Evolutionary conservation across 2,329 filamentous ascomycete genomes (phyloP), one percentile per base, ranked within the genome.

Genomic region (Aspergillus awamori): DNA sequence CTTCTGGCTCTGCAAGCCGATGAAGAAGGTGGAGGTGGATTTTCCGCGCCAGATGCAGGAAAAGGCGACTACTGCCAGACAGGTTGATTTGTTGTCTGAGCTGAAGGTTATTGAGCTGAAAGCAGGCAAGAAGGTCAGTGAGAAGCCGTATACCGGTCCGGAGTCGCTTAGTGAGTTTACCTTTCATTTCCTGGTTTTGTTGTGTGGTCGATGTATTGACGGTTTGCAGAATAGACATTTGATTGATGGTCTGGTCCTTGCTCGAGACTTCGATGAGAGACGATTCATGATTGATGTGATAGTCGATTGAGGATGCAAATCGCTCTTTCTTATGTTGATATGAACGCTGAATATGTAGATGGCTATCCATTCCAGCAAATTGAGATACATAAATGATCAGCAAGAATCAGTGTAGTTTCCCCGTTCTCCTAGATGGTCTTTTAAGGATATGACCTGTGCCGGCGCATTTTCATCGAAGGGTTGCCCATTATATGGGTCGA

Each of bases 1-100:
- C 0, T 76, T 81, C 63, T 79, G 70, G 54, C 62, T 81, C 8
- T 69, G 73, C 4, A 24, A 56, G 3, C 58, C 65, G 5, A 78
- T 77, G 77, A 68, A 60, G n/a, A 57, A 61, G 11, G 69, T 72
- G 15, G 63, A 47, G 15, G 52, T 73, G 26, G 30, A 58, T 4
- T 67, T 60, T 47, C 67, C 69, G 10, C 60, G 45, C 8, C 51
- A 60, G 30, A 53, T 67, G 8, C 53, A 62, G n/a, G 53, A 62
- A 15, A 53, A 61, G 15, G 47, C 59, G 4, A 24, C 66, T 15
- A 45, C 60, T 10, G 63, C 54, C 1, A 56, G 67, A 17, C 52
- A 58, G 43, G 60, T 70, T 4, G 36, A 68, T 52, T n/a, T 65
- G 47, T 15, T 48, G 8, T 60, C 52, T n/a, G 69, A 76, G 41